Evolutionary conservation across 805 yeast species (phyloP).

Genomic region (Torulaspora microellipsoides): DNA sequence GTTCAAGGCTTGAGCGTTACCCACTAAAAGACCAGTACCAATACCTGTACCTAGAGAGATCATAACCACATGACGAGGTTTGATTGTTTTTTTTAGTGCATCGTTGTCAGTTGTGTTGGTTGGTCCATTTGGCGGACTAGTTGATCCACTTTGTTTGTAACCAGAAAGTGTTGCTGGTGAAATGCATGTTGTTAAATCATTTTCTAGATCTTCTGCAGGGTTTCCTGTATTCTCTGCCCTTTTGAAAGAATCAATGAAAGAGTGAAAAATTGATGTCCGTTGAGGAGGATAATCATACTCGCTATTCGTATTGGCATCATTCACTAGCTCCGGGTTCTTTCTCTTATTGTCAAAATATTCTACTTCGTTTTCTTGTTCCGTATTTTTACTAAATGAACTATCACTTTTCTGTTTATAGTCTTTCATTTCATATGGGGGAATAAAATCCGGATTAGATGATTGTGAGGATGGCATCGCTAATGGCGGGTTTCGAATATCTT

Average conservation of each 20-base stretch:
- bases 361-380: constrained; percentile 21
- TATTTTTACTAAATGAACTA: neutral
- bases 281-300: neutral
- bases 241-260: constrained; percentile 42
- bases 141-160: constrained; percentile 7
- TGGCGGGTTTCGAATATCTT: neutral
- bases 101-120: constrained; percentile 25
- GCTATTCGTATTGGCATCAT: neutral
- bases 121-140: neutral
- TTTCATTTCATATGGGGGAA: constrained; percentile 16
- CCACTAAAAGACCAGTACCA: constrained; percentile 73
- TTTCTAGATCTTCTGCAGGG: constrained; percentile 36
- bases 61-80: constrained; percentile 61
- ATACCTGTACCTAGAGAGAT: constrained; percentile 72
- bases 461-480: constrained; percentile 3
- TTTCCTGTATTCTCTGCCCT: constrained; percentile 31
- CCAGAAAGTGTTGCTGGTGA: constrained; percentile 12
- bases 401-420: constrained; percentile 10
- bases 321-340: neutral
- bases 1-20: constrained; percentile 55
- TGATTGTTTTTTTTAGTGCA: constrained; percentile 34
- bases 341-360: constrained; percentile 21
- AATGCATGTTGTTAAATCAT: constrained; percentile 13
- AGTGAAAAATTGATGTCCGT: constrained; percentile 5
- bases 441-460: constrained; percentile 8